Percentiles rank a stretch among this genome's conserved stretches.
Conservation (phyloP, 2,329 filamentous ascomycete genomes). For the Aspergillus flavus region DNA sequence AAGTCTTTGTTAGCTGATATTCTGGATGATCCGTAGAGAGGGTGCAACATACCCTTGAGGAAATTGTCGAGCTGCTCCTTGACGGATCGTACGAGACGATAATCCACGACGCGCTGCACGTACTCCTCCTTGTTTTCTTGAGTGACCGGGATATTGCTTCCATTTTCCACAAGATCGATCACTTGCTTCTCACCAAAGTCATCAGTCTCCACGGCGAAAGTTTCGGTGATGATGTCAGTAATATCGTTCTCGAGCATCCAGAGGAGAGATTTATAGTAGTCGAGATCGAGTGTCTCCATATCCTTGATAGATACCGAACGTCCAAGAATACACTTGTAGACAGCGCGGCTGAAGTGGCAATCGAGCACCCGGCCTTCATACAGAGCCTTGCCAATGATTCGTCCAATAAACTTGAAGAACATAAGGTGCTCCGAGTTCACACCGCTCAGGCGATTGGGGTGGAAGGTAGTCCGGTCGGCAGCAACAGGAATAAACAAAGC, state of each 20-base stretch:
- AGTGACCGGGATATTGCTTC: constrained; percentile 88
- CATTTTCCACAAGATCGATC: constrained; percentile 83
- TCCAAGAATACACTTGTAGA: constrained; percentile 96
- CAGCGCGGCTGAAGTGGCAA: constrained; percentile 97
- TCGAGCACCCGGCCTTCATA: constrained; percentile 96
- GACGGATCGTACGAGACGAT: constrained; percentile 87
- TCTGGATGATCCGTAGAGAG: background rate
- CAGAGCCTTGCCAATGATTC: constrained; percentile 95
- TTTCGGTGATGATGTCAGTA: constrained; percentile 94
- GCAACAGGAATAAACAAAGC: constrained; percentile 95
- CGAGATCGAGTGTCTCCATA: constrained; percentile 97
- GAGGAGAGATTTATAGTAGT: constrained; percentile 97
- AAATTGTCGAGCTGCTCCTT: constrained; percentile 94
- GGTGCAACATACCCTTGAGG: constrained; percentile 66
- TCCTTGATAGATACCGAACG: constrained; percentile 97
- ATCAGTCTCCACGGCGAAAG: constrained; percentile 91
- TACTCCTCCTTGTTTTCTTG: constrained; percentile 99
- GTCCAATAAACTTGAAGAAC: constrained; percentile 99
- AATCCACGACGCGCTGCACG: constrained; percentile 89
- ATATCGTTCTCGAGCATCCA: constrained; percentile 99
- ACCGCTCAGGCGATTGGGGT: constrained; percentile 90
- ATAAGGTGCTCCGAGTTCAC: constrained; percentile 94
- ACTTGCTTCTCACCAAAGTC: constrained; percentile 88
- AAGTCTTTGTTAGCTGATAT: background rate
- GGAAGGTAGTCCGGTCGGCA: constrained; percentile 96